Evolutionary conservation across 371 early-diverging fungal genomes (phyloP).

Genomic region (Mortierella sp.): DNA sequence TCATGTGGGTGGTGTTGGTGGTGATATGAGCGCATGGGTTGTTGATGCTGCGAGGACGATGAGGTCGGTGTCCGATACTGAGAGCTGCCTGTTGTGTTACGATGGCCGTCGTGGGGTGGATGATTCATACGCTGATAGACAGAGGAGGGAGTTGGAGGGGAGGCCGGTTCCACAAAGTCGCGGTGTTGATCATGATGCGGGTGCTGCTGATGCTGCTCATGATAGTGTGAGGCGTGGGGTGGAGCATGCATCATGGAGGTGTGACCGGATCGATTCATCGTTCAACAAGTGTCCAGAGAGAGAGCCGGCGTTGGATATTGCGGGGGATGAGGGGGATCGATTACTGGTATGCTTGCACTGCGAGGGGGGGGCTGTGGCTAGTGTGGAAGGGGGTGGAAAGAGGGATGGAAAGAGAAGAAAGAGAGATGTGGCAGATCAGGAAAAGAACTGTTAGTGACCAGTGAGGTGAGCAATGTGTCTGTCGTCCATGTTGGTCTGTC

Average conservation of each 20-base stretch:
- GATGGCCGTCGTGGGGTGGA: not conserved
- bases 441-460: not conserved
- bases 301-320: too few relatives aligned
- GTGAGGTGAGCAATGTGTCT: too few relatives aligned
- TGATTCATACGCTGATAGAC: conserved; percentile 6
- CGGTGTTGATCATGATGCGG: too few relatives aligned
- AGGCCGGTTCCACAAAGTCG: conserved; percentile 5
- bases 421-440: not conserved
- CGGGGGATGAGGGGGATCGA: too few relatives aligned
- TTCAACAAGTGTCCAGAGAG: not conserved
- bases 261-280: conserved; percentile 15
- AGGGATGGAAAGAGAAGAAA: not conserved
- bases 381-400: not conserved
- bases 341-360: too few relatives aligned
- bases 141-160: conserved; percentile 3
- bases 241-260: conserved; percentile 9
- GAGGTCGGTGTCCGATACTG: not conserved
- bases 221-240: conserved; percentile 6
- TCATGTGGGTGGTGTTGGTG: not conserved
- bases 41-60: not conserved
- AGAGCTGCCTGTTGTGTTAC: not conserved
- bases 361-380: too few relatives aligned
- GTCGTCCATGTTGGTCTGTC: too few relatives aligned
- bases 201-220: conserved; percentile 16
- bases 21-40: not conserved